phyloP scores from a whole-genome alignment of 2,329 filamentous ascomycete species.

The Ophiostoma sp. region DNA sequence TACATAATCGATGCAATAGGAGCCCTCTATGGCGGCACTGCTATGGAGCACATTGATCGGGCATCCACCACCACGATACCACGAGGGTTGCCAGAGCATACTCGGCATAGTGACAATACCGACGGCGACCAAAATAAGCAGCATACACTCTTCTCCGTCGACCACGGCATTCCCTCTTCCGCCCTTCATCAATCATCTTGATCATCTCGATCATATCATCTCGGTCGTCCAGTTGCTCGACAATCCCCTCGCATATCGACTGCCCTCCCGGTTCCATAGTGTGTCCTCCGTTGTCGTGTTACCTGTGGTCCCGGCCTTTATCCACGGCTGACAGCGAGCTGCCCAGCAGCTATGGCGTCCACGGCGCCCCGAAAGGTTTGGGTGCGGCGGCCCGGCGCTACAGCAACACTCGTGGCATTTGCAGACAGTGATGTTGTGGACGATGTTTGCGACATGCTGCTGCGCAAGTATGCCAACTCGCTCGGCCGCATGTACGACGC shows the following conservation, averaged over 20 bases:
- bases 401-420: conserved; percentile 80
- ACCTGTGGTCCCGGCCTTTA: background rate
- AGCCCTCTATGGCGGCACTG: conserved; percentile 3
- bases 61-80: background rate
- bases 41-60: background rate
- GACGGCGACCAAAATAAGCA: background rate
- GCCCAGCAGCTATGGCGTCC: conserved; percentile 6
- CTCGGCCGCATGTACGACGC: conserved; percentile 83
- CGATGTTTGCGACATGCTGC: conserved; percentile 85
- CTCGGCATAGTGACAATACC: background rate
- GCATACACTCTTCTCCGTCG: background rate
- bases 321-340: background rate
- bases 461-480: conserved; percentile 91
- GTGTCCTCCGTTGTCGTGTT: background rate
- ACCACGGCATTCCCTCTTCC: background rate
- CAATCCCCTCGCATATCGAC: background rate
- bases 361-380: conserved; percentile 70
- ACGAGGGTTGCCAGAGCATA: background rate
- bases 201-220: background rate
- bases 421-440: conserved; percentile 88
- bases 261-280: background rate
- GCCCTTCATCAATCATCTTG: background rate
- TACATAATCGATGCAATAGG: background rate
- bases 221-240: background rate
- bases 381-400: conserved; percentile 83